phyloP scores from a whole-genome alignment of 2,329 filamentous ascomycete species.

The Ilyonectria destructans region DNA sequence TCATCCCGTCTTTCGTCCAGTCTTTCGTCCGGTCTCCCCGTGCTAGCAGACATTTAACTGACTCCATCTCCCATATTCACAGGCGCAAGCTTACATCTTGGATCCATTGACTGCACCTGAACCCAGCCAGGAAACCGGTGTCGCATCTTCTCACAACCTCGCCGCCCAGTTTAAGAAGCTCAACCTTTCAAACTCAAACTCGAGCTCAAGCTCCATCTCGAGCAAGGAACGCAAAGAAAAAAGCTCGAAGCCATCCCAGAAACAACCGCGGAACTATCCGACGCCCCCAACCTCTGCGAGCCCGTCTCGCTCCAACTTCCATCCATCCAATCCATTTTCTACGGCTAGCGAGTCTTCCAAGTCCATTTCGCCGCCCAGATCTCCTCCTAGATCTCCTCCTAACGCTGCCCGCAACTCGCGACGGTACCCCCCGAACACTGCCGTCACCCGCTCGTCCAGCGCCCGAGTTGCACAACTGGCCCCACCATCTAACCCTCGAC shows the following conservation, averaged over 20 bases:
- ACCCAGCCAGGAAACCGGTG: slow-evolving; percentile 77
- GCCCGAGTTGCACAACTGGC: slow-evolving; percentile 40
- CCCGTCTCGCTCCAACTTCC: slow-evolving; percentile 64
- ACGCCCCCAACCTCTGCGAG: slow-evolving; percentile 71
- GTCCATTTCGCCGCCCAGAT: slow-evolving; percentile 40
- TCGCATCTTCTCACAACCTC: slow-evolving; percentile 44
- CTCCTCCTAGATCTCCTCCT: slow-evolving; percentile 34
- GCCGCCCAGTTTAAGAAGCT: slow-evolving; percentile 41
- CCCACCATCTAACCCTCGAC: slow-evolving; percentile 27
- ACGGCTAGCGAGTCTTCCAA: slow-evolving; percentile 34
- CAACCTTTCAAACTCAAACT: slow-evolving; percentile 36
- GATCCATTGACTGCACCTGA: slow-evolving; percentile 80
- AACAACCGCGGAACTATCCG: slow-evolving; percentile 50
- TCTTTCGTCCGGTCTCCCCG: background rate
- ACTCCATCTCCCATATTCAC: slow-evolving; percentile 31
- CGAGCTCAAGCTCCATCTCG: slow-evolving; percentile 30
- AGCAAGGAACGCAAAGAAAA: slow-evolving; percentile 24
- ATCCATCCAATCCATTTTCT: slow-evolving; percentile 61
- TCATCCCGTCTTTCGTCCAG: slow-evolving; percentile 17
- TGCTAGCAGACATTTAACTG: slow-evolving; percentile 17
- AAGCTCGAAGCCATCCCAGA: slow-evolving; percentile 24
- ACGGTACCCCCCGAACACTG: slow-evolving; percentile 48
- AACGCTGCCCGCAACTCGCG: slow-evolving; percentile 34
- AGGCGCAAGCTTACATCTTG: slow-evolving; percentile 79
- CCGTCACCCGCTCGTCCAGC: slow-evolving; percentile 53